Evolutionary conservation across 768 basidiomycete species (phyloP), one percentile per base, ranked within the genome.

Genomic region (Candolleomyces aberdarensis): DNA sequence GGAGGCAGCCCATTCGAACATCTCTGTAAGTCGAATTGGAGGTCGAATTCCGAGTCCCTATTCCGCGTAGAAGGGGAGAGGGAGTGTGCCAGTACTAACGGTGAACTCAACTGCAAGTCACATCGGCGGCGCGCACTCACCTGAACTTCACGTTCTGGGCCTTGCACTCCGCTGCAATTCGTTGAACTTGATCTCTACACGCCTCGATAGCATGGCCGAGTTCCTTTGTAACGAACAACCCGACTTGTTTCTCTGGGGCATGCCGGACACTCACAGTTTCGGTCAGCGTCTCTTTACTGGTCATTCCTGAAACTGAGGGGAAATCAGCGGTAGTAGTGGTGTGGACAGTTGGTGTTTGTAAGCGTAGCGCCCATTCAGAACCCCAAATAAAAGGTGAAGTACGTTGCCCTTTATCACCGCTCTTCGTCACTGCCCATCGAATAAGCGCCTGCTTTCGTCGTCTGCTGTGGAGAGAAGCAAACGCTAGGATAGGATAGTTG

Each of bases 31-130:
- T 80, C 78, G 44, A 71, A 71, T 56, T 78, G 76, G 13, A 80
- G 69, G 63, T 85, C 84, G 58, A 83, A 84, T 62, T 83, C 83
- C 29, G 81, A 71, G 69, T 85, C 84, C 63, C 83, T 67, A 49
- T 22, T 19, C 14, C 31, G 47, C 17, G 20, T 51, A 48, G 22
- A 8, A 50, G 8, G 39, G 9, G 17, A 20, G 29, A 49, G n/a
- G 47, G 31, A 9, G 46, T 20, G 19, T 8, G 36, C 36, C 36
- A 44, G 22, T 20, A 44, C 20, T 13, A 15, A 9, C 1, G 50
- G 5, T n/a, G n/a, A 3, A 19, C 14, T 13, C 6, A 20, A 10
- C n/a, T 19, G 39, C 36, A 11, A 11, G 20, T 19, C 15, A 14
- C 55, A 46, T 13, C 15, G 3, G 55, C 9, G 5, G 46, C 14